phyloP scores from a whole-genome alignment of 2,329 filamentous ascomycete genomes.

The Didymella pinodella region DNA sequence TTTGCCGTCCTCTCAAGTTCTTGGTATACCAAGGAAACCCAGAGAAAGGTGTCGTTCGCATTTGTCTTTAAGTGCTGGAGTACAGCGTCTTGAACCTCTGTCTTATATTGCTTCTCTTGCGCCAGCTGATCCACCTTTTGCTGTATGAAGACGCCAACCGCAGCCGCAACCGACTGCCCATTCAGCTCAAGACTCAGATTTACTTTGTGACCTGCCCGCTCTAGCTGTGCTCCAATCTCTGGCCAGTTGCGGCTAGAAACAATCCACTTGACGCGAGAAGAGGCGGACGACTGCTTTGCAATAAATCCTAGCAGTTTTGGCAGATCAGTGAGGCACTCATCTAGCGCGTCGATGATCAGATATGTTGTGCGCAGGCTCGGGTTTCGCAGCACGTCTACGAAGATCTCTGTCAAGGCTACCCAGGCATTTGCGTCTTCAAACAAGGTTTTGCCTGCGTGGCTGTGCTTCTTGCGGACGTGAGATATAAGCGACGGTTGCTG shows the following conservation, averaged over 20 bases:
- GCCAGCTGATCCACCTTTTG: not conserved
- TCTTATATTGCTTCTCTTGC: not conserved
- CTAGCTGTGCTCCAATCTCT: not conserved
- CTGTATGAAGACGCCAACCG: not conserved
- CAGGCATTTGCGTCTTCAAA: conserved; percentile 27
- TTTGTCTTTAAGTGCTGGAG: not conserved
- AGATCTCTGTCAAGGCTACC: conserved; percentile 40
- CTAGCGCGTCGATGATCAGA: not conserved
- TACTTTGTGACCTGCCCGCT: not conserved
- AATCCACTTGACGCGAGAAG: not conserved
- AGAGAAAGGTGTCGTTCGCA: not conserved
- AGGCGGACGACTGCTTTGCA: not conserved
- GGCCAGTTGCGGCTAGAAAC: not conserved
- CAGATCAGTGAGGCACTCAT: not conserved
- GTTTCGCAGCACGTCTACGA: conserved; percentile 30
- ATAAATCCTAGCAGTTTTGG: not conserved
- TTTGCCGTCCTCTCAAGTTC: not conserved
- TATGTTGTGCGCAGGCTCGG: not conserved
- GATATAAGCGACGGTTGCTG: conserved; percentile 27
- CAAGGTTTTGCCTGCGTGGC: conserved; percentile 3
- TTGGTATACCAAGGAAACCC: not conserved
- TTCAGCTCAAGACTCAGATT: not conserved
- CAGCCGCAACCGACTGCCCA: not conserved
- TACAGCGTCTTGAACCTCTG: not conserved
- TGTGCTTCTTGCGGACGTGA: conserved; percentile 5